Conservation (phyloP, 2,329 filamentous ascomycete genomes). For the Scolecobasidium constrictum region DNA sequence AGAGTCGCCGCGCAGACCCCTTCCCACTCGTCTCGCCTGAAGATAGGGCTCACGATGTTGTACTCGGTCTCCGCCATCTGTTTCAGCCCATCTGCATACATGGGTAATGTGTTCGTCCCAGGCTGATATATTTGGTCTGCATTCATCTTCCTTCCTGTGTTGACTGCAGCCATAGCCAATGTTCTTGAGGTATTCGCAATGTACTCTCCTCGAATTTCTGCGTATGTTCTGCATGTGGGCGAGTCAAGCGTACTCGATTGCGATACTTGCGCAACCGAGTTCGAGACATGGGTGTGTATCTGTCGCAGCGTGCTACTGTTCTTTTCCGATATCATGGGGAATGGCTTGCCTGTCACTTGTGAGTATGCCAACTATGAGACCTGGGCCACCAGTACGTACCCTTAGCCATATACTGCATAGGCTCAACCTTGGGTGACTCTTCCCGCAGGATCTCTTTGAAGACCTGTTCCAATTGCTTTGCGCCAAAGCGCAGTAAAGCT, state of each 20-base stretch:
- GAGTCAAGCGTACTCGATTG: slow-evolving; percentile 44
- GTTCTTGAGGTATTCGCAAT: slow-evolving; percentile 74
- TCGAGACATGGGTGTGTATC: slow-evolving; percentile 67
- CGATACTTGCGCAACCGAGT: slow-evolving; percentile 40
- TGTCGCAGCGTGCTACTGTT: slow-evolving; percentile 64
- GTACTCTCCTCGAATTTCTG: slow-evolving; percentile 77
- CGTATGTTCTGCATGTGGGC: slow-evolving; percentile 70
- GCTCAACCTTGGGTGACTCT: slow-evolving; percentile 72
- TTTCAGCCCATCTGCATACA: slow-evolving; percentile 80
- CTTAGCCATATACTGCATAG: slow-evolving; percentile 87
- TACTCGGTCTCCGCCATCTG: slow-evolving; percentile 81
- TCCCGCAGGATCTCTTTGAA: slow-evolving; percentile 72
- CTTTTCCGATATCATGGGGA: slow-evolving; percentile 69
- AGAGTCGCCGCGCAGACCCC: slow-evolving; percentile 70
- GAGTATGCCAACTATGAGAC: too few species aligned
- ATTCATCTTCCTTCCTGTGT: slow-evolving; percentile 61
- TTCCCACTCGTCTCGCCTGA: slow-evolving; percentile 75
- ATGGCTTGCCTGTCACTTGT: slow-evolving; percentile 50
- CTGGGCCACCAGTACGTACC: slow-evolving; percentile 38
- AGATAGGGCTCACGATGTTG: slow-evolving; percentile 80
- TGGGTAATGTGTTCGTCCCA: slow-evolving; percentile 83
- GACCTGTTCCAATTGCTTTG: slow-evolving; percentile 70
- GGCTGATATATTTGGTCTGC: slow-evolving; percentile 67
- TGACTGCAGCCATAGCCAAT: slow-evolving; percentile 72
- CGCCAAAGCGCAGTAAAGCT: slow-evolving; percentile 66